Evolutionary conservation across 192 early-diverging fungal genomes (phyloP), one percentile per base, ranked within the genome.

Genomic region (Geranomyces michiganensis): DNA sequence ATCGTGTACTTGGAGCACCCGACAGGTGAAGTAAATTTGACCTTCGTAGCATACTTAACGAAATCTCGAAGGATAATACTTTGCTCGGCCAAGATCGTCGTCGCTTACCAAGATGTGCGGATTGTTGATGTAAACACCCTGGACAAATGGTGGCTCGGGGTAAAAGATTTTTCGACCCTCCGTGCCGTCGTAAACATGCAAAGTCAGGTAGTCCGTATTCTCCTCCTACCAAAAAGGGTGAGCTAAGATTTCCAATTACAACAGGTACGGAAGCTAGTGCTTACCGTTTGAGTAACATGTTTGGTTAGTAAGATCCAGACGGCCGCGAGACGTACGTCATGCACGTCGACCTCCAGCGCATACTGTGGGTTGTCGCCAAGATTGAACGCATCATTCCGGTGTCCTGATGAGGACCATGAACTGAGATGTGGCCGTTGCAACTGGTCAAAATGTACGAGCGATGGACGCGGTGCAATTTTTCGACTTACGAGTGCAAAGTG

Each of bases 101-200:
- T n/a, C 19, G 17, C 51, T 53, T 26, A 53, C 58, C 69, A 92
- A 77, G 59, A 91, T 87, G 73, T 94, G 91, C n/a, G 88, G 91
- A 56, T 85, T 92, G 76, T 97, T 97, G 33, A 94, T 88, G 76
- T 94, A 95, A 30, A 87, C 89, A 43, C 93, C 93, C 65, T 90
- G 83, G 63, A 85, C 73, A 48, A 87, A 75, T 12, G 91, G 85
- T 10, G 81, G 75, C 0, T 83, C 84, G 26, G 89, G 89, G 72
- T 90, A 90, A 76, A 89, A 90, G 8, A 90, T 76, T 43, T 85
- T 82, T 17, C 85, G 76, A 2, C 91, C 86, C 60, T 83, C 71
- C 55, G 87, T 89, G 59, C 81, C 78, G 67, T 88, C 88, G 76
- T 91, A 97, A 8, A 97, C 82, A 78, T 94, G 92, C 27, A 94